Evolutionary conservation across 2,329 filamentous ascomycete species (phyloP), one percentile per base, ranked within the genome.

Genomic region (Chrysosporium keratinophilum): DNA sequence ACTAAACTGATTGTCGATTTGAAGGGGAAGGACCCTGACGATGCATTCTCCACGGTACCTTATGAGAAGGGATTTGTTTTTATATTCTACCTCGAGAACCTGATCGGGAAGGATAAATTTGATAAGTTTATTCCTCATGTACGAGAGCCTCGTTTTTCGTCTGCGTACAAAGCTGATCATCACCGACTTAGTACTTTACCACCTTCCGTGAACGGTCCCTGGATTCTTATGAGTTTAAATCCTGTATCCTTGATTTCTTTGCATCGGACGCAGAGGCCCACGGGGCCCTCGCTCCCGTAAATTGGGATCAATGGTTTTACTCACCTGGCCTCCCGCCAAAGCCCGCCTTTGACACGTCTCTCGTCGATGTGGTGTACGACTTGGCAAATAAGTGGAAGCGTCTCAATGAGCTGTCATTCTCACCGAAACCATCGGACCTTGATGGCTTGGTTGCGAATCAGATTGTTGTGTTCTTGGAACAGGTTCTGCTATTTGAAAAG

Each of bases 41-140:
- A 98, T 69, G 87, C 91, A 1, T 98, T 97, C 73, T 94, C 87
- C 61, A 86, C 82, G 23, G 77, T 97, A 34, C 89, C 93, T 0
- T 98, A 98, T 64, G 91, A 97, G 67, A 97, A 98, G 72, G 91
- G 91, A 2, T 97, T 95, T 71, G 87, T 87, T 65, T 94, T 97
- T 69, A 77, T 98, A 44, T 96, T 89, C 69, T 84, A 90, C 63
- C 82, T 98, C 12, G 93, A 98, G 64, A 85, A 84, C 45, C 75
- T 95, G 1, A 78, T 97, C 3, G 87, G 88, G 35, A 85, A 87
- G 57, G 78, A 84, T n/a, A 85, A 86, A 67, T 98, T 93, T 74
- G 88, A 97, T 76, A 85, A 83, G 62, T 98, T 97, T 71, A 96
- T 97, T 64, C 89, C 90, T 14, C 83, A 95, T 69, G 73, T 74